Base-by-base conservation (phyloP, 2,329 filamentous ascomycete species). In the Dothideomycetes sp. region DNA sequence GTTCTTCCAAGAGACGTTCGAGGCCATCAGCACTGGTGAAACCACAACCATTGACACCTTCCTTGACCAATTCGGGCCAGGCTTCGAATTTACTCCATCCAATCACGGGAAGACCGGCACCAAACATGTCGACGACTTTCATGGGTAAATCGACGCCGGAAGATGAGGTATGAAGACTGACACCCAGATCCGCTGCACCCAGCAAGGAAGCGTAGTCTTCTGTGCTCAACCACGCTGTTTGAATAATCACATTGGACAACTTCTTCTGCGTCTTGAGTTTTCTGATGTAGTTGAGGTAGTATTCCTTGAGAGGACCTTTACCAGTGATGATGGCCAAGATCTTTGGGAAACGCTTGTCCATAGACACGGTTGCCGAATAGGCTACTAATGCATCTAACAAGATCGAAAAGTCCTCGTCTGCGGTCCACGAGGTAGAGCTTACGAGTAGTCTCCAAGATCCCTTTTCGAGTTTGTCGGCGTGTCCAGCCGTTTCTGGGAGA, bases 71-170 rank as follows among this genome's bases (percentile, higher is more conserved):
- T 64, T 98, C 91, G 2, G 76, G 69, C 71, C 94, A 94, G 47
- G 88, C 89, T 56, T 88, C 80, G 55, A 94, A 98, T 2, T 74
- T 73, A 18, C 76, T 76, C 71, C 91, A 96, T 4, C 87, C 89
- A 0, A 82, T 80, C 0, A 98, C 91, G 0, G 91, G 91, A 19
- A 98, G 67, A 0, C 89, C 91, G 0, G 88, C 83, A 2, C 91
- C 91, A 59, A 98, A 96, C 88, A 98, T 95, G 59, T 98, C 91
- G 11, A 98, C 88, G 1, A 98, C 87, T 64, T 98, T 98, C 91
- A 98, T 98, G 0, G 91, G 91, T 15, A 98, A 68, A 61, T 98
- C 91, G 0, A 98, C 87, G 1, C 91, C 91, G 2, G 86, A 94
- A 50, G 84, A 93, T 11, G 87, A 95, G 49, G 78, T 94, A 64